Percentiles rank a stretch among this genome's conserved stretches.
These are phyloP conservation scores for Pseudozyma tsukubaensis DNA, from an alignment of 1,284 basidiomycete species.

Conservation along the genomic window DNA sequence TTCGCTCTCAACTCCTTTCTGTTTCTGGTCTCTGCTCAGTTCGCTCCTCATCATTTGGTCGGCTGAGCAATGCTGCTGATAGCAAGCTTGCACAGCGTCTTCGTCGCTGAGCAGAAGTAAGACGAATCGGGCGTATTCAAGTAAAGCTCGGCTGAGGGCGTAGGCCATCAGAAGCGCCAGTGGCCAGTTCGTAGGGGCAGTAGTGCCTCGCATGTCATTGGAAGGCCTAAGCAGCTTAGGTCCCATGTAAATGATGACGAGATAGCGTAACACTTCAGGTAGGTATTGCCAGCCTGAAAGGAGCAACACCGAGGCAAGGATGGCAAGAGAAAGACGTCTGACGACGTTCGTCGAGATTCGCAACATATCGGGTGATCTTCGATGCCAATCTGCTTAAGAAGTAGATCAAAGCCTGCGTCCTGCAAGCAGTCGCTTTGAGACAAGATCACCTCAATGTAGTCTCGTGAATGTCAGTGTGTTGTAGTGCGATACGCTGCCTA, in stretches of 20 bases:
- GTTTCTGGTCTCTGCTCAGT: neutral
- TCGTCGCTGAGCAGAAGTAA: conserved; percentile 18
- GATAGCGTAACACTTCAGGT: no score
- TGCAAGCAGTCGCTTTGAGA: no score
- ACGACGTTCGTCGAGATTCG: neutral
- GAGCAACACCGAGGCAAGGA: neutral
- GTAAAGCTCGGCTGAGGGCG: conserved; percentile 13
- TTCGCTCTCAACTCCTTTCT: neutral
- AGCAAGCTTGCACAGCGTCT: conserved; percentile 15
- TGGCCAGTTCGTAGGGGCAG: conserved; percentile 3
- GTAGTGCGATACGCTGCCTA: no score
- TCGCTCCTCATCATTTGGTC: neutral
- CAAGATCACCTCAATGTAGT: no score
- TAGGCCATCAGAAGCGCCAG: neutral
- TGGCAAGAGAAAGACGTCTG: neutral
- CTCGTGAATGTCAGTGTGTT: no score
- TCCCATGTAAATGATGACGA: neutral
- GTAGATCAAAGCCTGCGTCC: neutral
- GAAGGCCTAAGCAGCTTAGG: neutral
- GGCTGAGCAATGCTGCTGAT: conserved; percentile 17
- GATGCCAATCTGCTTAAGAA: neutral
- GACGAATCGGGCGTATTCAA: conserved; percentile 18
- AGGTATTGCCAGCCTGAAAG: neutral
- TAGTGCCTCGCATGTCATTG: neutral
- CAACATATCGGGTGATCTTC: neutral